Percentiles rank a stretch among this genome's conserved stretches.
Evolutionary conservation across 139 green algal species (phyloP).

Genomic region (Chlamydomonas sp.): DNA sequence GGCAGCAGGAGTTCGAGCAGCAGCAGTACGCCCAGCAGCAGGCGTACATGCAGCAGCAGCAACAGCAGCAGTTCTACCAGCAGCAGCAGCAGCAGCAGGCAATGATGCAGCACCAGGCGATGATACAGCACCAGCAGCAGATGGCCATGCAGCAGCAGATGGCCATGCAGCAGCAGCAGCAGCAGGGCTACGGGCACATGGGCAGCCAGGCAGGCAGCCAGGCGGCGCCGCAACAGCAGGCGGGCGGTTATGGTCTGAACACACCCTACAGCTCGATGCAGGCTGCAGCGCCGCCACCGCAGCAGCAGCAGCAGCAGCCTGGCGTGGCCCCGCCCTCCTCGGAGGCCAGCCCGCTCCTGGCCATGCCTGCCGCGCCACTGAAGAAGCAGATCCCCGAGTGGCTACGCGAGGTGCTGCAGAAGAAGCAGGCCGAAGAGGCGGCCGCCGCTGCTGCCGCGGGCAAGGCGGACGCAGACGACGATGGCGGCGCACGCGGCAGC

Average conservation of each 20-base stretch:
- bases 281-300: no score
- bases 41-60: background rate
- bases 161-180: background rate
- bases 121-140: constrained; percentile 3
- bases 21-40: constrained; percentile 9
- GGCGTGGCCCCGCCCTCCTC: no score
- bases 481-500: background rate
- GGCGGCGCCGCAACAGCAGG: background rate
- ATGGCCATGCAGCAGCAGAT: background rate
- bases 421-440: constrained; percentile 22
- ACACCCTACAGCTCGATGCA: no score
- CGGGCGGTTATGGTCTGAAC: background rate
- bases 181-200: background rate
- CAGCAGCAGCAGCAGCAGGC: constrained; percentile 10
- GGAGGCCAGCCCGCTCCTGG: no score
- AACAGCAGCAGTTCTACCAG: background rate
- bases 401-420: constrained; percentile 37
- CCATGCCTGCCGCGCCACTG: no score
- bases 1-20: background rate
- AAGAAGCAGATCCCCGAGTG: constrained; percentile 34
- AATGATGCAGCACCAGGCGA: constrained; percentile 4
- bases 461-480: background rate
- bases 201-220: background rate
- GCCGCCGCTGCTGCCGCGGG: constrained; percentile 4
- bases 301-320: no score